A percentile compares a stretch with the other conserved stretches of the same genome.
Conservation (phyloP, 345 rosid species). For the Brassica nigra region DNA sequence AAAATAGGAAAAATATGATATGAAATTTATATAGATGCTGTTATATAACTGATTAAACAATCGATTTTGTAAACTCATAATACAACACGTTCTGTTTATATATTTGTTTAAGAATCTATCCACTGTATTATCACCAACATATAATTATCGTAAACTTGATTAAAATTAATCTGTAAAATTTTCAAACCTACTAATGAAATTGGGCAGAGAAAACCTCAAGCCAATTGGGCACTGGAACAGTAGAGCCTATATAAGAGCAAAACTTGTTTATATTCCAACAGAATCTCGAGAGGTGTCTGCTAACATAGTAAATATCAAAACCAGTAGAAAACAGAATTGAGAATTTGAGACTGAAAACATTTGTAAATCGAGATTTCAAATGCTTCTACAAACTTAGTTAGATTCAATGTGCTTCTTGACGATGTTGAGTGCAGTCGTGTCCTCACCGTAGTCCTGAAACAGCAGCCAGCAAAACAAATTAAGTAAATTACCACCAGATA, state of each 20-base stretch:
- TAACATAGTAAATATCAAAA: conserved; percentile 30
- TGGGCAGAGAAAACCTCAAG: not conserved
- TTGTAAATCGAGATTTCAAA: conserved; percentile 16
- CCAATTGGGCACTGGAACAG: not conserved
- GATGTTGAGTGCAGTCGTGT: conserved; percentile 40
- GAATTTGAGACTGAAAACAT: conserved; percentile 12
- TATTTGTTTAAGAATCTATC: not conserved
- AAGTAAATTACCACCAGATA: not conserved
- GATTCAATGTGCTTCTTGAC: conserved; percentile 42
- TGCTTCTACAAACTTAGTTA: conserved; percentile 24
- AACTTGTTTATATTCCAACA: conserved; percentile 26
- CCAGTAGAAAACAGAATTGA: conserved; percentile 31
- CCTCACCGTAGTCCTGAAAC: conserved; percentile 44
- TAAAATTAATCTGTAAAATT: not conserved
- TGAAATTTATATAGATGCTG: not conserved
- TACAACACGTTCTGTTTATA: not conserved
- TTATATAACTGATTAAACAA: not conserved
- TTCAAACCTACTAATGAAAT: not conserved
- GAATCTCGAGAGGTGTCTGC: conserved; percentile 28
- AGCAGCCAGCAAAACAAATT: too few relatives aligned
- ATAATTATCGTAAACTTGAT: not conserved
- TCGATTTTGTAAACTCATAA: not conserved
- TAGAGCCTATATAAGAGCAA: conserved; percentile 8
- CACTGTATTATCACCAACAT: not conserved
- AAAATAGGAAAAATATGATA: not conserved